Evolutionary conservation across 257 asterid genomes (phyloP).

Genomic region (Schizonepeta tenuifolia): DNA sequence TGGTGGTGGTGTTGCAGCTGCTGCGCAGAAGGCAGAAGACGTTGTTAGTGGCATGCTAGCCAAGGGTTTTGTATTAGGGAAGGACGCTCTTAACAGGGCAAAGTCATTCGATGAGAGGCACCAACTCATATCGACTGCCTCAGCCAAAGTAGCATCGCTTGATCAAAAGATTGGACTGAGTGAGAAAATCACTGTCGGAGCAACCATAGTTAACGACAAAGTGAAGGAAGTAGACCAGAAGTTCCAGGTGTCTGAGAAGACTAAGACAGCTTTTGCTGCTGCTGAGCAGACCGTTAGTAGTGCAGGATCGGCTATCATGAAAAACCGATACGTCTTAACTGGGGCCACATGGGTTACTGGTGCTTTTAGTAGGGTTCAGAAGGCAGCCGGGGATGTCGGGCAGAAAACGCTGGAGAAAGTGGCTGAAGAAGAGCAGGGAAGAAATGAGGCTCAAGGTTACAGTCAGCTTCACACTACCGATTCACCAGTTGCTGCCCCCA

Average conservation of each 20-base stretch:
- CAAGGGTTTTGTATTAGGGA: constrained; percentile 66
- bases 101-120: constrained; percentile 70
- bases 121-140: constrained; percentile 60
- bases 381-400: constrained; percentile 67
- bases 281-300: constrained; percentile 69
- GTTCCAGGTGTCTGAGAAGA: constrained; percentile 68
- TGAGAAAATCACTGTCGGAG: constrained; percentile 60
- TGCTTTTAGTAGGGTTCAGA: constrained; percentile 56
- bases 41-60: constrained; percentile 73
- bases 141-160: constrained; percentile 63
- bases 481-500: constrained; percentile 33
- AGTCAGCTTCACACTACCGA: constrained; percentile 38
- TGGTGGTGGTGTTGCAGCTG: constrained; percentile 43
- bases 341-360: constrained; percentile 74
- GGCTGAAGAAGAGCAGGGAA: constrained; percentile 55
- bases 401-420: constrained; percentile 65
- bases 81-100: constrained; percentile 64
- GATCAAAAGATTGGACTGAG: constrained; percentile 68
- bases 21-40: constrained; percentile 64
- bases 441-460: constrained; percentile 47
- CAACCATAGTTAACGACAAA: constrained; percentile 59
- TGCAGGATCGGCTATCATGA: constrained; percentile 68
- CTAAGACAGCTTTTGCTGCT: constrained; percentile 58
- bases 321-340: constrained; percentile 59
- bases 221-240: constrained; percentile 69